These are phyloP conservation scores for Cordyceps sp. DNA, from an alignment of 2,329 filamentous ascomycete species.

Conservation along the genomic window DNA sequence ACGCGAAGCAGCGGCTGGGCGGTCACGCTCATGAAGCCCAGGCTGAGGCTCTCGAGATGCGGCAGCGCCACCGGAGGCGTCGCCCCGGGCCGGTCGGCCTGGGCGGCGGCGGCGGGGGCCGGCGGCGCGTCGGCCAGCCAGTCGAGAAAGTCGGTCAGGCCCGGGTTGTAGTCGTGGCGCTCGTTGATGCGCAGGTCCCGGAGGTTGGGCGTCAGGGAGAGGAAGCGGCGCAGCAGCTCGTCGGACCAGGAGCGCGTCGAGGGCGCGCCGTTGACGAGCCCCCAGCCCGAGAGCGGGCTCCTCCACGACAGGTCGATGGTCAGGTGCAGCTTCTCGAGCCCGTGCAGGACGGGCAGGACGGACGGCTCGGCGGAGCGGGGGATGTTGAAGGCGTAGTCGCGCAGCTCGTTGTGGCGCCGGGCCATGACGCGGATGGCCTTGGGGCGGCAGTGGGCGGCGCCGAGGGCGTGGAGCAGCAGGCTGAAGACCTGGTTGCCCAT, in stretches of 20 bases:
- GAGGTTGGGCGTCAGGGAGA: conserved; percentile 19
- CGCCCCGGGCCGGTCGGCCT: too few relatives aligned
- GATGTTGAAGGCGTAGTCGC: conserved; percentile 28
- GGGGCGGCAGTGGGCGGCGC: conserved; percentile 17
- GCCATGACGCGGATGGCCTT: conserved; percentile 31
- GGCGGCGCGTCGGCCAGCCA: conserved; percentile 4
- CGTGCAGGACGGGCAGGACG: conserved; percentile 22
- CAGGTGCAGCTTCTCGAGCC: conserved; percentile 26
- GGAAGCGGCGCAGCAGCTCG: conserved; percentile 9
- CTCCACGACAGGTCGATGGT: conserved; percentile 9
- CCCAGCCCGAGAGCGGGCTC: not conserved
- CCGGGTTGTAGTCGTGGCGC: not conserved
- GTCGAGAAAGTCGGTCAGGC: conserved; percentile 1
- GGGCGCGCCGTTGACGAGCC: too few relatives aligned
- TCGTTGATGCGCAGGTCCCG: conserved; percentile 22
- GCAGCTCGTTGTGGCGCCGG: conserved; percentile 13
- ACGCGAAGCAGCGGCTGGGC: conserved; percentile 15
- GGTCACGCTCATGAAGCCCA: conserved; percentile 21
- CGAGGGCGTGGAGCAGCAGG: conserved; percentile 24
- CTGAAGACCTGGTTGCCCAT: conserved; percentile 20
- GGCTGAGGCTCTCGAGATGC: conserved; percentile 22
- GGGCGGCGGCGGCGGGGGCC: not conserved
- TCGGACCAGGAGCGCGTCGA: conserved; percentile 1
- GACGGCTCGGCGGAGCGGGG: conserved; percentile 18
- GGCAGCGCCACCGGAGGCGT: conserved; percentile 13